Conservation (phyloP, 805 yeast species). For the Scheffersomyces lignosus region DNA sequence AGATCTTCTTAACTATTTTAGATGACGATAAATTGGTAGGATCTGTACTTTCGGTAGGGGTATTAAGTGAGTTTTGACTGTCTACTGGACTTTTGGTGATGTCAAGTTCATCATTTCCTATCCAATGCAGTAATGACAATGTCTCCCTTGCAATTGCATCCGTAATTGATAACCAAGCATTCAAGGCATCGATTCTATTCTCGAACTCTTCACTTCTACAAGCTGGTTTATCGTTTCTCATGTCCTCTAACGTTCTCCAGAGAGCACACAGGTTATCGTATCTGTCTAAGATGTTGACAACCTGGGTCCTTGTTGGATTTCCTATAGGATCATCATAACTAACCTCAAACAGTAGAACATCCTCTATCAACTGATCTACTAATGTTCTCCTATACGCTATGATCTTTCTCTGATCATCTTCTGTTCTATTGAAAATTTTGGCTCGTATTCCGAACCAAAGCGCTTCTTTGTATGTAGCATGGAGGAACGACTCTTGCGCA, state of each 20-base stretch:
- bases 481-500: constrained; percentile 48
- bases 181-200: constrained; percentile 69
- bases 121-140: constrained; percentile 68
- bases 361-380: constrained; percentile 72
- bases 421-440: constrained; percentile 74
- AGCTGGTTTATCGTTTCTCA: constrained; percentile 76
- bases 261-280: constrained; percentile 68
- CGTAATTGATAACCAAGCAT: constrained; percentile 80
- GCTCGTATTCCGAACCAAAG: constrained; percentile 89
- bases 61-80: constrained; percentile 10
- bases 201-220: constrained; percentile 65
- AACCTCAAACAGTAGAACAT: constrained; percentile 63
- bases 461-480: constrained; percentile 63
- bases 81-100: constrained; percentile 43
- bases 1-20: constrained; percentile 28
- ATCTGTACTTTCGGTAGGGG: constrained; percentile 10
- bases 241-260: constrained; percentile 78
- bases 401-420: constrained; percentile 72
- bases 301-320: constrained; percentile 43
- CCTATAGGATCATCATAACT: constrained; percentile 36
- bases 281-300: constrained; percentile 55
- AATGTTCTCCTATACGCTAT: constrained; percentile 67
- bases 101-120: constrained; percentile 79
- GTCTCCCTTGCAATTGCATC: constrained; percentile 65
- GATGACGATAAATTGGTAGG: constrained; percentile 11